Base-by-base conservation (phyloP, 768 basidiomycete species). In the Suillus subalutaceus region DNA sequence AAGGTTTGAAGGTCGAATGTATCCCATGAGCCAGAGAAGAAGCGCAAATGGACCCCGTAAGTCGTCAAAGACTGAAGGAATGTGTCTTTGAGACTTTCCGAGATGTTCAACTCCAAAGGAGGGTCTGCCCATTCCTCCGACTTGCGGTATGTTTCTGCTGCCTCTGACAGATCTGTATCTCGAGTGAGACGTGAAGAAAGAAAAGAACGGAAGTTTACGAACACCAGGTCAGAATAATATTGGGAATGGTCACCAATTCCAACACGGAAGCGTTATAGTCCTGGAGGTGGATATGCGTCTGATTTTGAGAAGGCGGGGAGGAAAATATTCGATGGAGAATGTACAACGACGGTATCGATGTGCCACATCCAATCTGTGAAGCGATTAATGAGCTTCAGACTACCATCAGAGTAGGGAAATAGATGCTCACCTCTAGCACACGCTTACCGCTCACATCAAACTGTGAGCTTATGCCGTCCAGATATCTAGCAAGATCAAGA, bases 251-350 rank as follows among this genome's bases (percentile, higher is more conserved):
- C 23, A 92, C 88, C 7, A 96, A 85, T 61, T 90, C 86, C 8
- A 96, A 79, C 10, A 94, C 93, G 8, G 90, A 88, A 0, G 81
- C 78, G 75, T 98, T 99, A 79, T 96, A 99, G 75, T 98, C 96
- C 82, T 98, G 96, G 2, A 97, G 79, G 72, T 94, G 90, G 9
- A 97, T 71, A 37, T 84, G 78, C 0, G 87, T 89, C 46, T 82
- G 75, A 38, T 65, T 38, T 20, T 69, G 60, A 9, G 68, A 62
- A 15, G 63, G 67, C 6, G 68, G 68, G 3, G 71, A 75, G 44
- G 78, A 82, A 63, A 94, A 87, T 6, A 96, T 71, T 55, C 84
- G 77, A 7, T 84, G 81, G 1, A 98, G 82, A 64, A 97, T 78
- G 68, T 87, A 93, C 12, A 93, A 77, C 0, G 90, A 89, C 0